These are phyloP conservation scores for Pythium rhizo-oryzae DNA, from an alignment of 352 stramenopile species.

Conservation along the genomic window DNA sequence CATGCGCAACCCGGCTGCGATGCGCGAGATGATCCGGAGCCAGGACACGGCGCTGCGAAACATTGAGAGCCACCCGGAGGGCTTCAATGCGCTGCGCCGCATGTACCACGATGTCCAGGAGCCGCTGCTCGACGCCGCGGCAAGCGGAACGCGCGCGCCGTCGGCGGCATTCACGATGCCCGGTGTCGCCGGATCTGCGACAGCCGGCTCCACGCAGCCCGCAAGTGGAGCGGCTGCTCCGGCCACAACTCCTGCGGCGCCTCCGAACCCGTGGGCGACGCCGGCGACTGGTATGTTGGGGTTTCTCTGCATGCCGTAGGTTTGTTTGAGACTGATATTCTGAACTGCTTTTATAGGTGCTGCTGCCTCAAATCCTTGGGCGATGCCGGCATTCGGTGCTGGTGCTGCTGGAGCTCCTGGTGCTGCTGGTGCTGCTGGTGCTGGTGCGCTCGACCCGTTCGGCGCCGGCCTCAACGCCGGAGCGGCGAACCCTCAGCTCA, in stretches of 20 bases:
- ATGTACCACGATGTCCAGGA: slow-evolving; percentile 96
- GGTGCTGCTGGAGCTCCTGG: slow-evolving; percentile 32
- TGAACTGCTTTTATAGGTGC: neutral
- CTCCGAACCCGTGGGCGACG: slow-evolving; percentile 66
- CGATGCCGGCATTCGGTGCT: slow-evolving; percentile 14
- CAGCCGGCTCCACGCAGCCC: slow-evolving; percentile 12
- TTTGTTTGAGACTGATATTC: no score
- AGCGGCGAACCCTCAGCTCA: slow-evolving; percentile 67
- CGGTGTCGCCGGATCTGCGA: slow-evolving; percentile 57
- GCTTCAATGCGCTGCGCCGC: slow-evolving; percentile 95
- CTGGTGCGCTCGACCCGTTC: slow-evolving; percentile 16
- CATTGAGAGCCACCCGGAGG: slow-evolving; percentile 97
- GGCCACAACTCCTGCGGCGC: slow-evolving; percentile 27
- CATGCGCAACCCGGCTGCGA: slow-evolving; percentile 95
- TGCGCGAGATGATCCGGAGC: slow-evolving; percentile 97
- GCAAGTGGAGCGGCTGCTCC: slow-evolving; percentile 1
- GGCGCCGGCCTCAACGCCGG: slow-evolving; percentile 24
- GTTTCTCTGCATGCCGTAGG: neutral
- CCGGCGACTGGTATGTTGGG: slow-evolving; percentile 6
- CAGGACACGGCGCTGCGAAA: slow-evolving; percentile 97
- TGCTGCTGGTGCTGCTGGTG: slow-evolving; percentile 1
- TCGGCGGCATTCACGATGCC: slow-evolving; percentile 86
- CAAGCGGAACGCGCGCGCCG: slow-evolving; percentile 49
- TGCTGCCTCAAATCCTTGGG: slow-evolving; percentile 58
- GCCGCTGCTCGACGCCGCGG: slow-evolving; percentile 93